Conservation (phyloP, 306 rosid species). For the Corylus avellana region DNA sequence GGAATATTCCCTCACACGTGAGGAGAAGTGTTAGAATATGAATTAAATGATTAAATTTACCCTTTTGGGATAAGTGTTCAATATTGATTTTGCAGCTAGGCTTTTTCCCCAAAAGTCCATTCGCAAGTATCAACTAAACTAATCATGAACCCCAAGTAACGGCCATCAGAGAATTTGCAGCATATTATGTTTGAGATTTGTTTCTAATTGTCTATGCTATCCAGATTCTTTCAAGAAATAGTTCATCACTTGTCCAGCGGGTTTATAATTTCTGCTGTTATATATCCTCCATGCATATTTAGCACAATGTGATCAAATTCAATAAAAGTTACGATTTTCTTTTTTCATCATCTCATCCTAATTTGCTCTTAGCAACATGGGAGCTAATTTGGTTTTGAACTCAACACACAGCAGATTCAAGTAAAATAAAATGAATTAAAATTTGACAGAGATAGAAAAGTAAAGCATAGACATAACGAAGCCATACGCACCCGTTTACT, state of each 20-base stretch:
- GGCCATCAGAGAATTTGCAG: neutral
- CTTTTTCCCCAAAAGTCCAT: neutral
- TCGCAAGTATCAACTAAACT: neutral
- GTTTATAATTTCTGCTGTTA: neutral
- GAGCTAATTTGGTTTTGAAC: neutral
- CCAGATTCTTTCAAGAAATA: neutral
- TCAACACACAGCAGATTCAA: neutral
- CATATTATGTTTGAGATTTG: neutral
- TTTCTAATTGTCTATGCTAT: neutral
- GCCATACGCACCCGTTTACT: slow-evolving; percentile 81
- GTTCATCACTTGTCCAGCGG: neutral
- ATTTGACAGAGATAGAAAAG: neutral
- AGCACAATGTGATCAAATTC: neutral
- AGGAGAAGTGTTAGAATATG: too few species aligned
- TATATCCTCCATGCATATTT: neutral
- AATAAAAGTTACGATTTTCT: neutral
- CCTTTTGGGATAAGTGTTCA: too few species aligned
- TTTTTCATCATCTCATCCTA: neutral
- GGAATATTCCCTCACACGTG: too few species aligned
- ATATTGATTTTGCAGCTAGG: neutral
- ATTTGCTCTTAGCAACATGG: neutral
- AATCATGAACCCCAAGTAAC: neutral
- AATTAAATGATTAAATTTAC: too few species aligned
- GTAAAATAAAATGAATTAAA: neutral
- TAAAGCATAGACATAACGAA: neutral